Base-by-base conservation (phyloP, 2,329 filamentous ascomycete genomes). In the Pezicula carpinea region DNA sequence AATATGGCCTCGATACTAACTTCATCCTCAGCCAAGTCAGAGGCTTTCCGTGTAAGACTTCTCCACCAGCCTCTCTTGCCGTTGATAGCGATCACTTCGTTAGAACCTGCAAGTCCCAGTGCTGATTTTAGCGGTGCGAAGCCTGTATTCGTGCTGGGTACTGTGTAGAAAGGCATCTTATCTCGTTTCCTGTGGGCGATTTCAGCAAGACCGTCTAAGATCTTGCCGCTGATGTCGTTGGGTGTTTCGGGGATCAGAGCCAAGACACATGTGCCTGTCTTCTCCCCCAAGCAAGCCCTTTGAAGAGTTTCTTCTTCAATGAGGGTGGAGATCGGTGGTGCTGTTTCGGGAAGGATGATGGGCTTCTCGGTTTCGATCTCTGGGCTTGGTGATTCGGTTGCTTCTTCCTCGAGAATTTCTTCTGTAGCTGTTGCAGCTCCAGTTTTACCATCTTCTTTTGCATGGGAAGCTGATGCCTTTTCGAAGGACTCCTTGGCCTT, bases 61-160 rank as follows among this genome's bases (percentile, higher is more conserved):
- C 86, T 85, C 80, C 84, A 95, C 93, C 93, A 99, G 35, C 79
- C 77, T 45, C 90, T 82, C 60, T 91, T 89, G 26, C 80, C 86
- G 66, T 96, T 96, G 49, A 95, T 66, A 14, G 90, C 90, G 46
- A 97, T 73, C 38, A 97, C 69, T 61, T 91, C 83, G 14, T 89
- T 71, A 6, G 80, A 70, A 1, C 72, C 70, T 1, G 68, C 65
- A 18, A 96, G 73, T 1, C 73, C 77, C 15, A 96, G 78, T n/a
- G 75, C 71, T 34, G 74, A 69, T 47, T 82, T 72, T 4, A 92
- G 65, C 5, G 66, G 64, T 1, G 70, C 65, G 0, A 77, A 76
- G 6, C 75, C 75, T n/a, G 74, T 66, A 54, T 85, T 85, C 32
- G 75, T 71, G 35, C 72, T 71, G 11, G 88, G 79, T 0, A 97